These are phyloP conservation scores for Nissolia schottii DNA, from an alignment of 306 rosid species.

Conservation along the genomic window DNA sequence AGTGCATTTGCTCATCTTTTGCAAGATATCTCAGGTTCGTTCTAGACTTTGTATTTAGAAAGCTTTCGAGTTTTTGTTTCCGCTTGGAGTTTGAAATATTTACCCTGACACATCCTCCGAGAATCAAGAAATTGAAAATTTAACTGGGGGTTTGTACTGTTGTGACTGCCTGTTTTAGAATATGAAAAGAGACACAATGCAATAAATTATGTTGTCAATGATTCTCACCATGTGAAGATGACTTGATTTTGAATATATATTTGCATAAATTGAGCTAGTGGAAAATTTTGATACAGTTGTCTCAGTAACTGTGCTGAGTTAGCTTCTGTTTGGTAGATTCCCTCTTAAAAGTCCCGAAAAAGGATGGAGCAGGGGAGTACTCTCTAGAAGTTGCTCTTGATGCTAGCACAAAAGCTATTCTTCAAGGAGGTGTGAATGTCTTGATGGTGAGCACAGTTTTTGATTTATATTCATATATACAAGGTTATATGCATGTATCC, in stretches of 20 bases:
- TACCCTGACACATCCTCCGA: background rate
- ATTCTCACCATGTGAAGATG: background rate
- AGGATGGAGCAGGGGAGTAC: conserved; percentile 50
- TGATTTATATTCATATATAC: conserved; percentile 11
- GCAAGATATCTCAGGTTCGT: conserved; percentile 59
- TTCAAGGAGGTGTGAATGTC: conserved; percentile 74
- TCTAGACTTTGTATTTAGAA: conserved; percentile 14
- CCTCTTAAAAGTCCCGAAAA: conserved; percentile 62
- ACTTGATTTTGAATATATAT: background rate
- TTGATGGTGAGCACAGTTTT: conserved; percentile 57
- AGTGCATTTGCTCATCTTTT: conserved; percentile 65
- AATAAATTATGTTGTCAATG: conserved; percentile 8
- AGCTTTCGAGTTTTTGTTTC: conserved; percentile 18
- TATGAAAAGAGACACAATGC: conserved; percentile 8
- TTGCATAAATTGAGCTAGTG: background rate
- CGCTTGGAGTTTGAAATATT: conserved; percentile 18
- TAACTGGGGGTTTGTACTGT: background rate
- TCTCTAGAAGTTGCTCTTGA: conserved; percentile 65
- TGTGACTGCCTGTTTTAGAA: conserved; percentile 1
- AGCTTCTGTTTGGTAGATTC: conserved; percentile 53
- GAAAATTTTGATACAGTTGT: conserved; percentile 10
- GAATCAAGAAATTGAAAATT: conserved; percentile 1
- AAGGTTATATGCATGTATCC: background rate
- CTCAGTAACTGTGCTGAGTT: conserved; percentile 6
- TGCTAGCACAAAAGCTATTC: conserved; percentile 68